phyloP scores from a whole-genome alignment of 192 early-diverging fungal genomes.

The Kappamyces sp. region DNA sequence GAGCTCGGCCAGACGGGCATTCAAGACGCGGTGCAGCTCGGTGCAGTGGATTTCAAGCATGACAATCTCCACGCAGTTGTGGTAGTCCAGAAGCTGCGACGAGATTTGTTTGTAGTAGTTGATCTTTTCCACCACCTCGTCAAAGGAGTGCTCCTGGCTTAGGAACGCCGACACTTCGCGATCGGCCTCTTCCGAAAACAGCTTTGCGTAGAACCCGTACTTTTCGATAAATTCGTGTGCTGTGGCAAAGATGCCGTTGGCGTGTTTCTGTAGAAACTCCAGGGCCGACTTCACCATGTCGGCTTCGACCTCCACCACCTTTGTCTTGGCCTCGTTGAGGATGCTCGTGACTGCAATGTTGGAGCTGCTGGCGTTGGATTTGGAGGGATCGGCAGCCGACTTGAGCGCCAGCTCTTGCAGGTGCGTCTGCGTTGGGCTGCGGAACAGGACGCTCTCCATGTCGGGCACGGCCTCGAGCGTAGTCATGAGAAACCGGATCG shows the following conservation, averaged over 20 bases:
- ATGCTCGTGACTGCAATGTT: constrained; percentile 10
- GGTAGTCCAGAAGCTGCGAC: constrained; percentile 31
- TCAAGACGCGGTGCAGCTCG: constrained; percentile 45
- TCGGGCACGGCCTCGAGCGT: constrained; percentile 44
- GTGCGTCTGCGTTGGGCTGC: constrained; percentile 19
- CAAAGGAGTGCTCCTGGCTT: constrained; percentile 41
- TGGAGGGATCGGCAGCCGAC: constrained; percentile 2
- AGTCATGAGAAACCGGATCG: constrained; percentile 38
- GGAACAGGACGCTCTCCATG: constrained; percentile 39
- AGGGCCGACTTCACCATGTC: constrained; percentile 25
- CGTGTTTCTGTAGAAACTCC: constrained; percentile 28
- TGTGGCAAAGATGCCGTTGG: constrained; percentile 38
- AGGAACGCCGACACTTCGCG: constrained; percentile 36
- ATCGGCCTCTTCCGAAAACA: constrained; percentile 33
- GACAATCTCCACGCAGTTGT: constrained; percentile 39
- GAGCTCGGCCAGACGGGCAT: constrained; percentile 4
- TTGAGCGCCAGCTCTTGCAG: constrained; percentile 7
- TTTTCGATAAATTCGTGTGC: constrained; percentile 36
- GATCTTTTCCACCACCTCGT: constrained; percentile 52
- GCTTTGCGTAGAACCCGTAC: constrained; percentile 39
- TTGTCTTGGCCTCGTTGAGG: constrained; percentile 12
- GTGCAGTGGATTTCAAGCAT: constrained; percentile 48
- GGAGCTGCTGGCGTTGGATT: constrained; percentile 5
- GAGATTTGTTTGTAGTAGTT: constrained; percentile 41
- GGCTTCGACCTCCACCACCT: constrained; percentile 33